Percentiles rank a stretch among this genome's conserved stretches.
Conservation (phyloP, 805 yeast genomes). For the Clavispora carvajalis region DNA sequence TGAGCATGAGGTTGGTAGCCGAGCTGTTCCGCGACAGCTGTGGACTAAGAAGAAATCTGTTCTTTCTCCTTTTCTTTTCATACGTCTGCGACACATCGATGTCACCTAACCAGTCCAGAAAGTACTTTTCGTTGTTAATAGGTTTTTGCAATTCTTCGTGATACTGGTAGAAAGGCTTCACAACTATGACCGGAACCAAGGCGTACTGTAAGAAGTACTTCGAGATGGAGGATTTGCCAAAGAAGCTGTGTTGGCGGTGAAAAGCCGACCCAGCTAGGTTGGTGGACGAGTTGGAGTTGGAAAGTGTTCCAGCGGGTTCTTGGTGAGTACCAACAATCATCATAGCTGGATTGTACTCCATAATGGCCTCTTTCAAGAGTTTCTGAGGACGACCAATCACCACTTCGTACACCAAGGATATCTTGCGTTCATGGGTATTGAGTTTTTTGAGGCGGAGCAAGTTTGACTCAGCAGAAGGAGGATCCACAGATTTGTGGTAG, state of each 20-base stretch:
- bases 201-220: constrained; percentile 40
- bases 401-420: constrained; percentile 36
- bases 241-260: constrained; percentile 19
- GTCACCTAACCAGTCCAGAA: constrained; percentile 28
- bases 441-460: constrained; percentile 28
- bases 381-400: constrained; percentile 40
- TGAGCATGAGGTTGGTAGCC: constrained; percentile 6
- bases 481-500: constrained; percentile 23
- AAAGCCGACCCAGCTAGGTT: constrained; percentile 7
- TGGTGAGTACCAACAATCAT: constrained; percentile 41
- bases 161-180: constrained; percentile 34
- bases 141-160: constrained; percentile 26
- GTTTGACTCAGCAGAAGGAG: constrained; percentile 21
- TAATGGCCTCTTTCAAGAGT: constrained; percentile 32
- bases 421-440: constrained; percentile 31
- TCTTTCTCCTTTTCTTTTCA: constrained; percentile 14
- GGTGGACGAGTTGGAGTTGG: constrained; percentile 1
- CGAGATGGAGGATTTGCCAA: constrained; percentile 32
- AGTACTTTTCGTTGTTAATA: constrained; percentile 30
- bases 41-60: constrained; percentile 11
- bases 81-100: constrained; percentile 18
- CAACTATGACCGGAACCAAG: constrained; percentile 40
- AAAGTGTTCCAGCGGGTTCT: constrained; percentile 13
- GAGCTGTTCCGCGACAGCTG: constrained; percentile 11
- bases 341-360: constrained; percentile 41